Evolutionary conservation across 2,329 filamentous ascomycete species (phyloP).

Genomic region (Drechslerella dactyloides): DNA sequence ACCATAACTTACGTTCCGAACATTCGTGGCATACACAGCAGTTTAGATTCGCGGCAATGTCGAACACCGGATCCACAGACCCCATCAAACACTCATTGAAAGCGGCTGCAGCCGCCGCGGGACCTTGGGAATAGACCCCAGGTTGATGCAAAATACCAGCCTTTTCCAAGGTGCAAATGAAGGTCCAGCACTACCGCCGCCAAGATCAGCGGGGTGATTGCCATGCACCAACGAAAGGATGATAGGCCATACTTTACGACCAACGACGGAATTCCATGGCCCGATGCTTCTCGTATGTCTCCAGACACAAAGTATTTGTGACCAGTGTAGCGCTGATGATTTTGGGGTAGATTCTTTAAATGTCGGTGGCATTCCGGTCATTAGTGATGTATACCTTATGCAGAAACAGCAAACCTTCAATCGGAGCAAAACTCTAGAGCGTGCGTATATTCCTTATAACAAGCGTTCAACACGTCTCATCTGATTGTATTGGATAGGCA

Average conservation of each 20-base stretch:
- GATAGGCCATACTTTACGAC: conserved; percentile 65
- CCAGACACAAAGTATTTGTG: conserved; percentile 6
- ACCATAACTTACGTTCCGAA: too few species aligned
- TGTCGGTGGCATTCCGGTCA: conserved; percentile 63
- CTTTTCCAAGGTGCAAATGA: conserved; percentile 61
- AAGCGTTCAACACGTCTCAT: not conserved
- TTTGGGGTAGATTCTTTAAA: conserved; percentile 62
- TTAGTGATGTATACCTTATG: conserved; percentile 63
- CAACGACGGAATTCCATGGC: conserved; percentile 64
- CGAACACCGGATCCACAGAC: conserved; percentile 27
- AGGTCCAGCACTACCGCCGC: conserved; percentile 63
- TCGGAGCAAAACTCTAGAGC: conserved; percentile 64
- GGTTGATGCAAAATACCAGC: conserved; percentile 55
- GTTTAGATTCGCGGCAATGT: conserved; percentile 33
- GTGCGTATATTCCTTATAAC: conserved; percentile 54
- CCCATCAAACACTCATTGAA: conserved; percentile 58
- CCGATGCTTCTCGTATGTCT: conserved; percentile 58
- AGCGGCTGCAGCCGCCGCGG: conserved; percentile 59
- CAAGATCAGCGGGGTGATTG: conserved; percentile 62
- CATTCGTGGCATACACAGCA: too few species aligned
- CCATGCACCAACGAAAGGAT: conserved; percentile 62
- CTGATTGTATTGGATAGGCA: conserved; percentile 23
- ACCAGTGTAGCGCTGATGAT: conserved; percentile 38
- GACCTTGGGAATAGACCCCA: conserved; percentile 58
- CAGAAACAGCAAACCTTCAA: conserved; percentile 67